Evolutionary conservation across 2,329 filamentous ascomycete genomes (phyloP).

Genomic region (Diaporthe destruens): DNA sequence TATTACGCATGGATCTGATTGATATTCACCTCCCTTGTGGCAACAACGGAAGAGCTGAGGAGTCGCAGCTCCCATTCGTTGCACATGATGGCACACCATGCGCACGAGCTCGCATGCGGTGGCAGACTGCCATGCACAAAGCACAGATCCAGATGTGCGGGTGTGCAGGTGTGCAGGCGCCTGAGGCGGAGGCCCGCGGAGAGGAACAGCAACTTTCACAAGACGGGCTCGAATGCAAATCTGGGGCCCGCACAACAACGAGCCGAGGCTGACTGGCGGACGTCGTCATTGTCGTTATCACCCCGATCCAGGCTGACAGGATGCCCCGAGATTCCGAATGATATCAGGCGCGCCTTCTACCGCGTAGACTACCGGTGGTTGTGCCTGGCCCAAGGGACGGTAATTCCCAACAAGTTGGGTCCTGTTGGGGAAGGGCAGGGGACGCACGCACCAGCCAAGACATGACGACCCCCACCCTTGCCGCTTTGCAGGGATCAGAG

Average conservation of each 20-base stretch:
- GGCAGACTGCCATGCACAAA: neutral
- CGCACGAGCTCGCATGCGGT: neutral
- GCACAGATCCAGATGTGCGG: neutral
- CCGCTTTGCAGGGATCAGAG: slow-evolving; percentile 28
- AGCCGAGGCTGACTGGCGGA: slow-evolving; percentile 15
- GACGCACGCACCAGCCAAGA: slow-evolving; percentile 12
- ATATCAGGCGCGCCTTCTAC: neutral
- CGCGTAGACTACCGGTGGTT: neutral
- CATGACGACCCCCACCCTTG: slow-evolving; percentile 28
- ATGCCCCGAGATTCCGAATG: slow-evolving; percentile 30
- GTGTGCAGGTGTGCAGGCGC: neutral
- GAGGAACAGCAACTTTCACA: slow-evolving; percentile 3
- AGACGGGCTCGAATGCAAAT: slow-evolving; percentile 9
- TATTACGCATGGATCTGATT: neutral
- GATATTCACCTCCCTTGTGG: slow-evolving; percentile 25
- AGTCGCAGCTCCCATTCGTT: neutral
- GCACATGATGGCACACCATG: neutral
- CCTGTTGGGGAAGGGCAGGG: slow-evolving; percentile 32
- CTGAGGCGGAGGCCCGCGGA: neutral
- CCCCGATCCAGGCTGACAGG: neutral
- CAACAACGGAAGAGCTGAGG: slow-evolving; percentile 4
- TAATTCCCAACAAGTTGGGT: slow-evolving; percentile 34
- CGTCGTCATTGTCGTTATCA: neutral
- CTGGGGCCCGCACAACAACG: neutral
- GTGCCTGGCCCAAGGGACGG: slow-evolving; percentile 22